Evolutionary conservation across 768 basidiomycete species (phyloP).

Genomic region (Termitomyces sp.): DNA sequence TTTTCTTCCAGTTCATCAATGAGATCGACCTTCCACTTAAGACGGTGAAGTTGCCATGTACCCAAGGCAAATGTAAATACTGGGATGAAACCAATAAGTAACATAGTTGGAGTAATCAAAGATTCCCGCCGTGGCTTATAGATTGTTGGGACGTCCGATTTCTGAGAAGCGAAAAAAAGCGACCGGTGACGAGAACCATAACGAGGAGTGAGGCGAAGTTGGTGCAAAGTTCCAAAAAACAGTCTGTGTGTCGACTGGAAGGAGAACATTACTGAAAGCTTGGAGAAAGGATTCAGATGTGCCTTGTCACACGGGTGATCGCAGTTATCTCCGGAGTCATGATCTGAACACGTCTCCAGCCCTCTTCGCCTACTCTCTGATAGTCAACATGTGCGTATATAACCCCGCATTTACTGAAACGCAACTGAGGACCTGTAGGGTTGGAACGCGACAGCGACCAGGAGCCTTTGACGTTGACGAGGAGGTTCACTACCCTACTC

Average conservation of each 20-base stretch:
- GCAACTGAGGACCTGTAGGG: conserved; percentile 26
- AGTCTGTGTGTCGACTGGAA: conserved; percentile 11
- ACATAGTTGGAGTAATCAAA: conserved; percentile 66
- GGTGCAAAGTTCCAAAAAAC: neutral
- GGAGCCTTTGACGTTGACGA: conserved; percentile 68
- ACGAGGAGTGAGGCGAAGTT: neutral
- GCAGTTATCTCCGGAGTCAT: neutral
- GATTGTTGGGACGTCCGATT: conserved; percentile 36
- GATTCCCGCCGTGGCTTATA: conserved; percentile 60
- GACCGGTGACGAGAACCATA: conserved; percentile 4
- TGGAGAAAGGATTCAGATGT: neutral
- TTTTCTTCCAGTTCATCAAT: conserved; percentile 95
- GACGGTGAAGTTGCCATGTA: conserved; percentile 88
- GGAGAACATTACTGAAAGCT: too few relatives aligned
- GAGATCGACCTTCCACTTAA: conserved; percentile 92
- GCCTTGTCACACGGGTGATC: conserved; percentile 15
- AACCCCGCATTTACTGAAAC: neutral
- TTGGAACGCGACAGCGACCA: conserved; percentile 33
- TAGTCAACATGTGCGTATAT: conserved; percentile 13
- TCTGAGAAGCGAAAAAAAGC: conserved; percentile 6
- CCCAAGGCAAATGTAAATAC: conserved; percentile 89
- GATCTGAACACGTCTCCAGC: neutral
- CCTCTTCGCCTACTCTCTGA: neutral
- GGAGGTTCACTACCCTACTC: conserved; percentile 90
- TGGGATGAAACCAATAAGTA: conserved; percentile 81